These are phyloP conservation scores for Pascua sp. DNA, from an alignment of 1,284 basidiomycete genomes.

Conservation along the genomic window DNA sequence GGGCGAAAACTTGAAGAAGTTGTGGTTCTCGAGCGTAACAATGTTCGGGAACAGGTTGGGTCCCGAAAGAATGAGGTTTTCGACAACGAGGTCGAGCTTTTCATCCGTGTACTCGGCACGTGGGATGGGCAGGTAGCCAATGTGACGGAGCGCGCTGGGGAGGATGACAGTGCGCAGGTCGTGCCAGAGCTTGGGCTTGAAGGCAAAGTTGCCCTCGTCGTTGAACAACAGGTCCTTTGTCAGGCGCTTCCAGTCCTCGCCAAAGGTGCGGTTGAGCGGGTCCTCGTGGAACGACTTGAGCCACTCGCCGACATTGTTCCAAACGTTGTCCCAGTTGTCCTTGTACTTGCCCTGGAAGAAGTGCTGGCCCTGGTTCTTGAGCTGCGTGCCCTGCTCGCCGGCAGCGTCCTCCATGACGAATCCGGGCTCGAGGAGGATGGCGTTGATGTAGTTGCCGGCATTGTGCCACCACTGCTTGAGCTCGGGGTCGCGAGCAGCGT, in stretches of 20 bases:
- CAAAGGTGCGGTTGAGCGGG: slow-evolving; percentile 73
- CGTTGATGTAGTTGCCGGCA: slow-evolving; percentile 65
- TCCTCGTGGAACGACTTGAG: slow-evolving; percentile 81
- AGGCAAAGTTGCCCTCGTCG: slow-evolving; percentile 74
- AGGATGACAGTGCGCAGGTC: slow-evolving; percentile 78
- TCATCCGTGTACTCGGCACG: slow-evolving; percentile 88
- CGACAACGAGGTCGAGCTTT: slow-evolving; percentile 79
- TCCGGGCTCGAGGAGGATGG: slow-evolving; percentile 77
- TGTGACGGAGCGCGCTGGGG: slow-evolving; percentile 68
- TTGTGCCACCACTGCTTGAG: slow-evolving; percentile 72
- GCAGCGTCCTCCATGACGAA: slow-evolving; percentile 80
- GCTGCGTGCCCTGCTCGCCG: slow-evolving; percentile 58
- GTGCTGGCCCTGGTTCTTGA: slow-evolving; percentile 65
- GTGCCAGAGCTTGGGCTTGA: slow-evolving; percentile 85
- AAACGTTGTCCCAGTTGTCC: slow-evolving; percentile 74
- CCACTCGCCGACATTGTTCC: slow-evolving; percentile 68
- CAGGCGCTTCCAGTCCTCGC: slow-evolving; percentile 76
- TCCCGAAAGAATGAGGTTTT: slow-evolving; percentile 79
- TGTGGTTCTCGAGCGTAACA: slow-evolving; percentile 74
- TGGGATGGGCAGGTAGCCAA: slow-evolving; percentile 87
- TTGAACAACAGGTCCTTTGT: slow-evolving; percentile 74
- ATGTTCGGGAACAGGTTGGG: slow-evolving; percentile 61
- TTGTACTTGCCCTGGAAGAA: slow-evolving; percentile 82
- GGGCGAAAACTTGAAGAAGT: slow-evolving; percentile 77
- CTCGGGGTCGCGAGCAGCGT: slow-evolving; percentile 71